Percentiles rank a stretch among this genome's conserved stretches.
phyloP scores from a whole-genome alignment of 257 asterid genomes.

The Paulownia fortunei region DNA sequence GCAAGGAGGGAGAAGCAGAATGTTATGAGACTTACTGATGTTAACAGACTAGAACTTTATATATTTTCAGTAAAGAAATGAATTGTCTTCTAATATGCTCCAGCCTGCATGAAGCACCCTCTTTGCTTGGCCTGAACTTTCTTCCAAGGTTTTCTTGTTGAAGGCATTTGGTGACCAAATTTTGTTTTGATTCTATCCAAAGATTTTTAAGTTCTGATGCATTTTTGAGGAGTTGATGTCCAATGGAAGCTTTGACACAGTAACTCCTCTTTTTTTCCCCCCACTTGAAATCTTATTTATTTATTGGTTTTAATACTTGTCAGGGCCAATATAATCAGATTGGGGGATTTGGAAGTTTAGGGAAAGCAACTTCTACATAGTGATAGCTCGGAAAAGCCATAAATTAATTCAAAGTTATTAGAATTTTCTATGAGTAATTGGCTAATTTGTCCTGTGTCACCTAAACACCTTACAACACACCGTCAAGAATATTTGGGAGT shows the following conservation, averaged over 20 bases:
- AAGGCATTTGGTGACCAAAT: neutral
- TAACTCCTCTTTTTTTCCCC: neutral
- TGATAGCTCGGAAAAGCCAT: neutral
- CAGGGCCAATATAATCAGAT: too few relatives aligned
- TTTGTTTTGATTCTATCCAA: neutral
- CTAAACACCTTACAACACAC: too few relatives aligned
- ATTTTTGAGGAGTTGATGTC: neutral
- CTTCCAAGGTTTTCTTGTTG: neutral
- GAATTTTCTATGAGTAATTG: too few relatives aligned
- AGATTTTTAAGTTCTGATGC: neutral
- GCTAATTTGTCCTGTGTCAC: too few relatives aligned
- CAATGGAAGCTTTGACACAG: neutral
- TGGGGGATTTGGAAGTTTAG: neutral
- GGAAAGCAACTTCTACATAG: neutral
- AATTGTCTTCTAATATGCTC: slow-evolving; percentile 4
- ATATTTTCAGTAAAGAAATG: slow-evolving; percentile 27
- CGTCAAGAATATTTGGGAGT: neutral
- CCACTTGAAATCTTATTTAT: too few relatives aligned
- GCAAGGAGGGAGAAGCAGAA: slow-evolving; percentile 41
- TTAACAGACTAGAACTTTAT: slow-evolving; percentile 8
- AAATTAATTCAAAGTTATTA: too few relatives aligned
- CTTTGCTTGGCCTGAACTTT: neutral
- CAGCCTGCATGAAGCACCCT: neutral
- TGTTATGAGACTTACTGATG: slow-evolving; percentile 21
- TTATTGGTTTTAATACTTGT: too few relatives aligned